phyloP scores from a whole-genome alignment of 2,329 filamentous ascomycete species.

The Calonectria hawksworthii region DNA sequence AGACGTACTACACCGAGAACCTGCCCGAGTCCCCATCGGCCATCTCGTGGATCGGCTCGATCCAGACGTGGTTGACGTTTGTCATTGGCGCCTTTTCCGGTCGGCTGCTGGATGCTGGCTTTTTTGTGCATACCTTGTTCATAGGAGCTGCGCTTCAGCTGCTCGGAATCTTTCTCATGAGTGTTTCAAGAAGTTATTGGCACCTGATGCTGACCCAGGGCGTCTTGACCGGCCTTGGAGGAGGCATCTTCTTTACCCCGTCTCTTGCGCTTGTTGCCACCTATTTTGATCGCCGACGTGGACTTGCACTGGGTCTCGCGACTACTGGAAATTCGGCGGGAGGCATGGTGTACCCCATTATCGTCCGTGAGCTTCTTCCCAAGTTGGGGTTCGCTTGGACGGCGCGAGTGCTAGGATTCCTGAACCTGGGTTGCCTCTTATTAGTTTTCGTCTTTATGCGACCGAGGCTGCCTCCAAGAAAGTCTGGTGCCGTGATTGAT shows the following conservation, averaged over 20 bases:
- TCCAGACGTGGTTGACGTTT: conserved; percentile 60
- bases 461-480: conserved; percentile 44
- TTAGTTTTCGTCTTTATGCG: conserved; percentile 62
- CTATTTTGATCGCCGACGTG: conserved; percentile 68
- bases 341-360: conserved; percentile 66
- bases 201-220: conserved; percentile 66
- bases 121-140: conserved; percentile 56
- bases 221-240: conserved; percentile 65
- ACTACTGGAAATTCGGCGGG: conserved; percentile 69
- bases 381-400: conserved; percentile 70
- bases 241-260: conserved; percentile 68
- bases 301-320: conserved; percentile 70
- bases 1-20: conserved; percentile 56
- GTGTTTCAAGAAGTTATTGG: conserved; percentile 59
- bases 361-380: conserved; percentile 66
- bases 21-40: conserved; percentile 51
- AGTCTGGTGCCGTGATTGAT: conserved; percentile 46
- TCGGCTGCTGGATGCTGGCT: conserved; percentile 59
- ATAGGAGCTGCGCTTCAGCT: conserved; percentile 55
- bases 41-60: conserved; percentile 63
- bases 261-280: conserved; percentile 70
- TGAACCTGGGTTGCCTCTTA: conserved; percentile 79
- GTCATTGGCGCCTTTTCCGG: conserved; percentile 60
- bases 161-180: conserved; percentile 61
- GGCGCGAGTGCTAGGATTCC: conserved; percentile 72